phyloP scores from a whole-genome alignment of 257 asterid species.

The Fraxinus anomala region DNA sequence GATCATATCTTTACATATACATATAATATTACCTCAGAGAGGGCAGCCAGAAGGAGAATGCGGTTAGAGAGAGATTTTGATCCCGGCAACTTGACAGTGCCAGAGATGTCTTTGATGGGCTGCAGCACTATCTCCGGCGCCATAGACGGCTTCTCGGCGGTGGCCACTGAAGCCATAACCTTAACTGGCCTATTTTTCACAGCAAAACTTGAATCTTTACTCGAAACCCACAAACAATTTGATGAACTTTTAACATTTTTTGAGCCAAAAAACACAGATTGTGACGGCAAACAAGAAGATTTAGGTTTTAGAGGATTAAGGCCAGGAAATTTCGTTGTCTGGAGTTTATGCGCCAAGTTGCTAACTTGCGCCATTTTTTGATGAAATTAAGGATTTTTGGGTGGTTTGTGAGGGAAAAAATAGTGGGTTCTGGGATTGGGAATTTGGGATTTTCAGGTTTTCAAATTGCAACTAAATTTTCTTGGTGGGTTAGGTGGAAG shows the following conservation, averaged over 20 bases:
- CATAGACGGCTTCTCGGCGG: constrained; percentile 72
- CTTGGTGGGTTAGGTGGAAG: not conserved
- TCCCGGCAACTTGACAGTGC: constrained; percentile 93
- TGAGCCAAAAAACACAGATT: constrained; percentile 55
- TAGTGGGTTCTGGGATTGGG: not conserved
- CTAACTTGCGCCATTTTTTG: constrained; percentile 45
- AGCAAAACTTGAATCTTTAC: constrained; percentile 49
- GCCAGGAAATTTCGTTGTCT: constrained; percentile 48
- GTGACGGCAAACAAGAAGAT: constrained; percentile 40
- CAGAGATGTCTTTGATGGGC: constrained; percentile 88
- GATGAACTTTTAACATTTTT: constrained; percentile 43
- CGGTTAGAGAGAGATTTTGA: constrained; percentile 97
- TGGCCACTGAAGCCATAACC: constrained; percentile 68
- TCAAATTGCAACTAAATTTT: not conserved
- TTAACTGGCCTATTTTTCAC: constrained; percentile 33
- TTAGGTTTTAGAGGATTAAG: constrained; percentile 29
- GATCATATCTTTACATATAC: constrained; percentile 11
- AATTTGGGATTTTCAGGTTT: not conserved
- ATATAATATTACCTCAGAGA: constrained; percentile 65
- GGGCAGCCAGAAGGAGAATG: constrained; percentile 94
- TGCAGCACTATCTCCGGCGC: constrained; percentile 87
- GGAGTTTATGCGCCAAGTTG: constrained; percentile 53
- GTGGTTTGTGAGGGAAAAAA: constrained; percentile 4
- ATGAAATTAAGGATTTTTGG: not conserved
- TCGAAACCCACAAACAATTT: constrained; percentile 43